These are phyloP conservation scores for Primulina eburnea DNA, from an alignment of 257 asterid genomes.

Conservation along the genomic window DNA sequence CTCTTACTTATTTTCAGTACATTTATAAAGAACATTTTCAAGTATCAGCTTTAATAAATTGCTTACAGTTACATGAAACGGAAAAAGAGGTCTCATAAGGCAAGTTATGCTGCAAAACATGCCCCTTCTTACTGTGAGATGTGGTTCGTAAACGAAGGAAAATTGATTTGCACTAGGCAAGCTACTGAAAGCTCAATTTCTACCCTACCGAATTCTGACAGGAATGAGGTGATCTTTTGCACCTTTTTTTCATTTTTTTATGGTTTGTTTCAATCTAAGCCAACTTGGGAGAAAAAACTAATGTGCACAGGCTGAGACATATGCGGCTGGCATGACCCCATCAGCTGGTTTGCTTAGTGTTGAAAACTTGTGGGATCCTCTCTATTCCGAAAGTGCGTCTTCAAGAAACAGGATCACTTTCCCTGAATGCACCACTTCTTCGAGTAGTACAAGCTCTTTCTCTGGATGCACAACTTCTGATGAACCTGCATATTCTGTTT, in stretches of 20 bases:
- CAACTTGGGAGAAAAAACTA: conserved; percentile 24
- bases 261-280: conserved; percentile 6
- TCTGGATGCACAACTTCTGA: conserved; percentile 32
- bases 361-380: conserved; percentile 24
- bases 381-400: conserved; percentile 20
- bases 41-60: conserved; percentile 22
- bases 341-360: conserved; percentile 11
- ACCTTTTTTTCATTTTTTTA: not conserved
- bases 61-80: conserved; percentile 56
- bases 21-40: not conserved
- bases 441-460: conserved; percentile 14
- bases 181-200: conserved; percentile 36
- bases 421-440: conserved; percentile 30
- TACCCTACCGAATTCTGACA: conserved; percentile 25
- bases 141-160: conserved; percentile 72
- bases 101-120: conserved; percentile 53
- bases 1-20: not conserved
- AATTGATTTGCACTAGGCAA: conserved; percentile 63
- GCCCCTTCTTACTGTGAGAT: conserved; percentile 75
- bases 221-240: conserved; percentile 29
- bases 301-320: conserved; percentile 24
- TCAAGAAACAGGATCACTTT: conserved; percentile 29
- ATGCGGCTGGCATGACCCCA: not conserved
- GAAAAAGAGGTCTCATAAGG: conserved; percentile 61
- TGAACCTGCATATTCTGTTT: conserved; percentile 31